Percentiles rank a stretch among this genome's conserved stretches.
phyloP scores from a whole-genome alignment of 805 yeast species.

The Isabelozyma rhagii region DNA sequence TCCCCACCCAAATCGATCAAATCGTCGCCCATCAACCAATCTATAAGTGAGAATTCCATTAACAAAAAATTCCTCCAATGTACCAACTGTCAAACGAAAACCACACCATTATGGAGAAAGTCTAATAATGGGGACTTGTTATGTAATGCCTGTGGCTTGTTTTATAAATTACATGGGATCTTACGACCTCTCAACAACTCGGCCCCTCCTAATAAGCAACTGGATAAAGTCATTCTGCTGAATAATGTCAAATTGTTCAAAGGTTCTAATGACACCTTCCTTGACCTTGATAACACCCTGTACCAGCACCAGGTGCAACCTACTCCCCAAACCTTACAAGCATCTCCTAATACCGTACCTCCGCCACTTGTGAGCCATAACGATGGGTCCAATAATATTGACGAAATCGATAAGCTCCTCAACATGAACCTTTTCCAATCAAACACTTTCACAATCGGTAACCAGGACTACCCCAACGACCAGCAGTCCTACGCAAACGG shows the following conservation, averaged over 20 bases:
- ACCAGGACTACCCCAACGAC: conserved; percentile 3
- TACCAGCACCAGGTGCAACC: not conserved
- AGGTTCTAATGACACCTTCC: conserved; percentile 11
- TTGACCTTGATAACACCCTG: conserved; percentile 7
- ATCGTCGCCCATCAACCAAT: conserved; percentile 3
- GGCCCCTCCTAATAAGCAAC: not conserved
- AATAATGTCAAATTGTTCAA: conserved; percentile 22
- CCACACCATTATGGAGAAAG: conserved; percentile 46
- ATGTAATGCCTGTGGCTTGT: conserved; percentile 46
- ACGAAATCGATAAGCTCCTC: conserved; percentile 38
- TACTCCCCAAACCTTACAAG: not conserved
- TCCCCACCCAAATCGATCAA: conserved; percentile 7
- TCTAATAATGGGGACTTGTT: conserved; percentile 39
- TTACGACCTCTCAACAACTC: conserved; percentile 35
- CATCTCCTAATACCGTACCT: not conserved
- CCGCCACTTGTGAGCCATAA: not conserved
- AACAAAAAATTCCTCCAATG: conserved; percentile 29
- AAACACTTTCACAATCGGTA: conserved; percentile 26
- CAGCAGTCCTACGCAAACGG: conserved; percentile 8
- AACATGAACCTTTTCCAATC: conserved; percentile 38
- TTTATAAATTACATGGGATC: conserved; percentile 44
- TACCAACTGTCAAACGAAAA: conserved; percentile 40
- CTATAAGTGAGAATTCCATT: conserved; percentile 3
- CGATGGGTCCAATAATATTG: conserved; percentile 12
- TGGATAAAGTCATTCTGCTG: conserved; percentile 20